A percentile compares a stretch with the other conserved stretches of the same genome.
Evolutionary conservation across 2,329 filamentous ascomycete species (phyloP).

Genomic region (Paracorniculantispora psalliotae): DNA sequence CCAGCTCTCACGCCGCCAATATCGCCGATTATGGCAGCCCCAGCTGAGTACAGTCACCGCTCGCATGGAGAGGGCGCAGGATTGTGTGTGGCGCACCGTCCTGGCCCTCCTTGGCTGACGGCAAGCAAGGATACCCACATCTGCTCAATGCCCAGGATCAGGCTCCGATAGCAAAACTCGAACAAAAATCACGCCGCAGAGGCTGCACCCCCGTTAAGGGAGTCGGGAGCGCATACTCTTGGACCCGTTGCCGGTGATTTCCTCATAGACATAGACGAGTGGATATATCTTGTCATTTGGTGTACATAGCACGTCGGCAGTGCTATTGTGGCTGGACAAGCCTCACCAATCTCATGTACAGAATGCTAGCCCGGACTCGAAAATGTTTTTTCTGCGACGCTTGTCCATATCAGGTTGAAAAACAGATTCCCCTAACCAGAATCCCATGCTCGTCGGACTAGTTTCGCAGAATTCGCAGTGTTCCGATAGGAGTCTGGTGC

Average conservation of each 20-base stretch:
- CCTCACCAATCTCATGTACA: not conserved
- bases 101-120: not conserved
- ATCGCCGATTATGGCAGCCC: constrained; percentile 12
- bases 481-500: not conserved
- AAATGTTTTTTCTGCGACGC: not conserved
- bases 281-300: not conserved
- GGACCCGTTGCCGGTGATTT: not conserved
- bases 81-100: not conserved
- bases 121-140: not conserved
- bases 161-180: not conserved
- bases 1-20: constrained; percentile 9
- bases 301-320: not conserved
- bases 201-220: not conserved
- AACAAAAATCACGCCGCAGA: not conserved
- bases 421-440: not conserved
- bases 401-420: not conserved
- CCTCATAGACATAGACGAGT: not conserved
- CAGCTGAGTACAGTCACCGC: constrained; percentile 10
- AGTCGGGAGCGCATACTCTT: not conserved
- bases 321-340: not conserved
- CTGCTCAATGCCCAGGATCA: not conserved
- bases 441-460: not conserved
- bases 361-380: not conserved
- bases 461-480: not conserved
- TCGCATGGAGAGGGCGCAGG: not conserved